Evolutionary conservation across 192 early-diverging fungal genomes (phyloP), one percentile per base, ranked within the genome.

Genomic region (Umbelopsis vinacea): DNA sequence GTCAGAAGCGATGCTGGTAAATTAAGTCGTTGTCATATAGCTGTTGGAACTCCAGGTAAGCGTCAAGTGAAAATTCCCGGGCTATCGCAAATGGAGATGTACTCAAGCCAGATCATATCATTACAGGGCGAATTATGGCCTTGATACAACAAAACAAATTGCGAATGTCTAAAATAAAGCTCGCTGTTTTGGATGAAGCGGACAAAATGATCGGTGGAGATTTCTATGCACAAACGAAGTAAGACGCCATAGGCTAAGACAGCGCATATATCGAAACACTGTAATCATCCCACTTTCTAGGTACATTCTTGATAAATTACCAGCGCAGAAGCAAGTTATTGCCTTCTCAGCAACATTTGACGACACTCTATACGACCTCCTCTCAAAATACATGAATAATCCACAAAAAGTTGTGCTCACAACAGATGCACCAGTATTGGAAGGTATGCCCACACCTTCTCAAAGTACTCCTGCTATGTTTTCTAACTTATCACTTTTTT

Each of bases 271-370:
- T 46, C 45, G 48, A 67, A 22, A 6, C 43, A 68, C 1, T 8
- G 12, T 29, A 68, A 23, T 29, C 54, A 52, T 66, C 67, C 15
- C n/a, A 14, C 21, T 52, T 17, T 69, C 4, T 57, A 82, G 81
- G 21, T 73, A 66, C 40, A 83, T 88, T n/a, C 71, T 71, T 15
- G 40, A 76, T 22, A 71, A 77, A 38, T 55, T 88, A 43, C 76
- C 80, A 4, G 14, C 46, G 2, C 74, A 69, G 17, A 88, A 87
- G 66, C 88, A 89, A 70, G 81, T 82, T 6, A 75, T 89, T 66
- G 79, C 84, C 7, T 88, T 89, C 74, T 89, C 88, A 10, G 88
- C 88, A 0, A 89, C 88, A 2, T 88, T 84, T 69, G 84, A 85
- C 38, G 80, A 86, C 19, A 70, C 73, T 37, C 69, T 88, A 10